Evolutionary conservation across 192 early-diverging fungal species (phyloP).

Genomic region (Umbelopsis sp.): DNA sequence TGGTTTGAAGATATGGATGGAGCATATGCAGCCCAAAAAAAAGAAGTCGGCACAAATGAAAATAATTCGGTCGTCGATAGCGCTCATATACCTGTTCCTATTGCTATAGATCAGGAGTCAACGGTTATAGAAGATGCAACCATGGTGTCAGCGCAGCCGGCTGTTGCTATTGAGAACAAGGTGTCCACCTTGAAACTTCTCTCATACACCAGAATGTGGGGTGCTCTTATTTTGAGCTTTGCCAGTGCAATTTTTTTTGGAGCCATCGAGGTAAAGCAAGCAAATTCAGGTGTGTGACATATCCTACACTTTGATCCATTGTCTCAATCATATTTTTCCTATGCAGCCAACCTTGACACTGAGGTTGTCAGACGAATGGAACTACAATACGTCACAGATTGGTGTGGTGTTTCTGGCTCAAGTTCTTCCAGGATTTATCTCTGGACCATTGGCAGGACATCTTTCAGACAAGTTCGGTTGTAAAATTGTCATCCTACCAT

Average conservation of each 20-base stretch:
- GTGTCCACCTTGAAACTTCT: background rate
- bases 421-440: slow-evolving; percentile 36
- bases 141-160: background rate
- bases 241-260: slow-evolving; percentile 25
- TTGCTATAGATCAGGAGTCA: background rate
- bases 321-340: background rate
- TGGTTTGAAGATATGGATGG: slow-evolving; percentile 34
- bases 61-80: background rate
- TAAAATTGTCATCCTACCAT: slow-evolving; percentile 37
- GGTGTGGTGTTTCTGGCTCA: slow-evolving; percentile 42
- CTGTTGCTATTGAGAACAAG: background rate
- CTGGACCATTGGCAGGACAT: slow-evolving; percentile 44
- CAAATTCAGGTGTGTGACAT: background rate
- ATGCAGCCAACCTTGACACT: slow-evolving; percentile 42
- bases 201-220: background rate
- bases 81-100: background rate
- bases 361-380: slow-evolving; percentile 35
- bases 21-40: slow-evolving; percentile 9
- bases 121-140: background rate
- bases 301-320: too few species aligned
- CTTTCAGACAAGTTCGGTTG: slow-evolving; percentile 46
- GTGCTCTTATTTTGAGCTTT: slow-evolving; percentile 21
- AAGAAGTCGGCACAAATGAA: background rate
- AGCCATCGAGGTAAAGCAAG: slow-evolving; percentile 25
- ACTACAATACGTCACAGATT: slow-evolving; percentile 38